Evolutionary conservation across 2,329 filamentous ascomycete species (phyloP), one percentile per base, ranked within the genome.

Genomic region (Xylaria sp.): DNA sequence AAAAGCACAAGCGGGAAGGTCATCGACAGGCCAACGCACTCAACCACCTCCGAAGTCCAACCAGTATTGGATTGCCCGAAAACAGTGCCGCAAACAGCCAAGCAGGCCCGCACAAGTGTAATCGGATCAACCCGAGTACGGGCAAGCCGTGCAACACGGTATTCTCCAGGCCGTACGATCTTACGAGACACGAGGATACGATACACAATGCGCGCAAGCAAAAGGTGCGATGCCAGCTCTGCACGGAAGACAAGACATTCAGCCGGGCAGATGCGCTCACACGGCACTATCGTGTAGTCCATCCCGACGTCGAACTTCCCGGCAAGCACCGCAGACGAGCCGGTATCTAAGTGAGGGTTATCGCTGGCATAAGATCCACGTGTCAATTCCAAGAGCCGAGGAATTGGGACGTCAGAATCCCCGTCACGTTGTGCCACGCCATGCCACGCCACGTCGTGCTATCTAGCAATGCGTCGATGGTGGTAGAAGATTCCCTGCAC

Each of bases 171-270:
- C 96, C 96, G 1, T 99, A 99, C 84, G 96, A 99, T 80, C 86
- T 99, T 61, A 99, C 96, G 0, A 88, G 96, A 26, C 96, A 99
- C 78, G 96, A 99, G 80, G 95, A 97, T 73, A 98, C 96, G 0
- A 98, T 98, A 72, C 96, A 98, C 86, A 97, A 97, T 75, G 91
- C 90, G 0, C 90, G 93, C 75, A 97, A 97, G 85, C 90, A 94
- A 80, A 98, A 98, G 84, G 94, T 97, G 7, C 90, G 93, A 53
- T 99, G 96, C 81, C 90, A 94, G 71, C 83, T 97, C 57, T 99
- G 96, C 81, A 94, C 93, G 1, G 94, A 98, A 76, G 95, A 98
- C 77, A 98, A 98, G 86, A 97, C 93, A 0, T 99, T 99, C 78
- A 97, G 94, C 74, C 90, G 96, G 66, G 96, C 95, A 72, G 96